phyloP scores from a whole-genome alignment of 2,329 filamentous ascomycete genomes.

The Paecilomyces sp. region DNA sequence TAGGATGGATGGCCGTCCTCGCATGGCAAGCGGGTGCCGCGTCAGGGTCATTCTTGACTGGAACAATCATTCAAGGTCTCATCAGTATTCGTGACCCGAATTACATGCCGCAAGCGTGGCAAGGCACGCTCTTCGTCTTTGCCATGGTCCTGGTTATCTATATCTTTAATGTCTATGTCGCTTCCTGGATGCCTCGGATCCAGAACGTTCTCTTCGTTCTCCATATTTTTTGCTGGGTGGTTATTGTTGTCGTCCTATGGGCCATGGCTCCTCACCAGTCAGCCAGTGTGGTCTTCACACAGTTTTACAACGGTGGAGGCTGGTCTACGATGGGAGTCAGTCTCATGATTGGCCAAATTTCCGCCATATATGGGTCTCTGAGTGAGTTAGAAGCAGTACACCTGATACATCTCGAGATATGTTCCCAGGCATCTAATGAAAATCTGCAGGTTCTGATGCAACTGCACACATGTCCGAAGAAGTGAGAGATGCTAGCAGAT shows the following conservation, averaged over 20 bases:
- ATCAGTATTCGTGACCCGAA: constrained; percentile 35
- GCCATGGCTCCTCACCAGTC: constrained; percentile 24
- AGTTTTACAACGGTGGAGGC: constrained; percentile 30
- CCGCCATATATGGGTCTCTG: constrained; percentile 21
- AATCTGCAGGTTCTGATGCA: constrained; percentile 18
- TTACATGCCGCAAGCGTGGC: constrained; percentile 39
- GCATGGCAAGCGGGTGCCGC: constrained; percentile 46
- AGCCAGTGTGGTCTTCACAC: constrained; percentile 24
- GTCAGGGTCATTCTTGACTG: constrained; percentile 41
- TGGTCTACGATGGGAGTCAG: constrained; percentile 30
- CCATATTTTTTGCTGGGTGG: constrained; percentile 31
- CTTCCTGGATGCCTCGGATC: constrained; percentile 25
- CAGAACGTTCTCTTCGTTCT: constrained; percentile 32
- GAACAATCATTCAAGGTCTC: constrained; percentile 41
- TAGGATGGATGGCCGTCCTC: constrained; percentile 44
- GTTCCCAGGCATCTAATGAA: not conserved
- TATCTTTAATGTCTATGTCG: constrained; percentile 33
- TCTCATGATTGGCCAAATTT: constrained; percentile 31
- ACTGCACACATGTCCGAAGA: constrained; percentile 40
- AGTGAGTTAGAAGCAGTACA: constrained; percentile 9
- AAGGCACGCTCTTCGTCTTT: constrained; percentile 44
- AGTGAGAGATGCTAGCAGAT: constrained; percentile 38
- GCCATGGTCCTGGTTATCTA: constrained; percentile 38
- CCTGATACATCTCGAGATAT: not conserved
- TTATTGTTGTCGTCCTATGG: constrained; percentile 23